Conservation (phyloP, 495 filamentous ascomycete species). For the Daldinia concentrica region DNA sequence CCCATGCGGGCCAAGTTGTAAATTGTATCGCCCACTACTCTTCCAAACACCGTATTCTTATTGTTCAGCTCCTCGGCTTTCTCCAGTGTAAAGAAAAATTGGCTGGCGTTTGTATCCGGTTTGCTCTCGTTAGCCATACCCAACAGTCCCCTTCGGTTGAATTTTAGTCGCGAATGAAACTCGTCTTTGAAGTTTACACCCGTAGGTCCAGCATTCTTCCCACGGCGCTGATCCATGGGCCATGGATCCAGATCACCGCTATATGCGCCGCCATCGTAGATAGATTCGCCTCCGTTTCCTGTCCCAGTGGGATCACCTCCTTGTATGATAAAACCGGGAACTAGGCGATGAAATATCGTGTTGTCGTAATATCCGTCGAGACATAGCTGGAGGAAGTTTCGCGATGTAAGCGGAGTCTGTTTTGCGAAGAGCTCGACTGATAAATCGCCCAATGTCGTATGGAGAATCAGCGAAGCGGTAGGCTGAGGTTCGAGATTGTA, state of each 20-base stretch:
- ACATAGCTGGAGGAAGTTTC: slow-evolving; percentile 95
- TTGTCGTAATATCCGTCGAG: slow-evolving; percentile 93
- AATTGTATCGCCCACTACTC: slow-evolving; percentile 92
- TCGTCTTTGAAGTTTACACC: slow-evolving; percentile 83
- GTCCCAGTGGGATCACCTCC: slow-evolving; percentile 88
- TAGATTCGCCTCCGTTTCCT: slow-evolving; percentile 88
- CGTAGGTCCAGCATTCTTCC: slow-evolving; percentile 60
- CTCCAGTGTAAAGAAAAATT: slow-evolving; percentile 94
- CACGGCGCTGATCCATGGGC: slow-evolving; percentile 70
- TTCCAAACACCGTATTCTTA: slow-evolving; percentile 92
- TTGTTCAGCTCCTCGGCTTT: slow-evolving; percentile 85
- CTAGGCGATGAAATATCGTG: slow-evolving; percentile 92
- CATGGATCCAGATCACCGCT: slow-evolving; percentile 66
- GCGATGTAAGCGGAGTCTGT: slow-evolving; percentile 87
- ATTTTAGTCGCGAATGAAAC: slow-evolving; percentile 89
- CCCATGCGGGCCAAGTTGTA: slow-evolving; percentile 95
- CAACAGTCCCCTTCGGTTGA: slow-evolving; percentile 88
- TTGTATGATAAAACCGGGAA: slow-evolving; percentile 91
- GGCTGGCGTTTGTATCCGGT: slow-evolving; percentile 86
- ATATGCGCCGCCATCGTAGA: slow-evolving; percentile 86
- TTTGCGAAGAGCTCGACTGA: slow-evolving; percentile 92
- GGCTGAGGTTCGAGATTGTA: slow-evolving; percentile 95
- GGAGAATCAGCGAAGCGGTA: slow-evolving; percentile 87
- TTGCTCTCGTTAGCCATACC: slow-evolving; percentile 88
- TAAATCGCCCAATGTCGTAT: slow-evolving; percentile 89